phyloP scores from a whole-genome alignment of 257 asterid genomes.

The Jacaranda mimosifolia region DNA sequence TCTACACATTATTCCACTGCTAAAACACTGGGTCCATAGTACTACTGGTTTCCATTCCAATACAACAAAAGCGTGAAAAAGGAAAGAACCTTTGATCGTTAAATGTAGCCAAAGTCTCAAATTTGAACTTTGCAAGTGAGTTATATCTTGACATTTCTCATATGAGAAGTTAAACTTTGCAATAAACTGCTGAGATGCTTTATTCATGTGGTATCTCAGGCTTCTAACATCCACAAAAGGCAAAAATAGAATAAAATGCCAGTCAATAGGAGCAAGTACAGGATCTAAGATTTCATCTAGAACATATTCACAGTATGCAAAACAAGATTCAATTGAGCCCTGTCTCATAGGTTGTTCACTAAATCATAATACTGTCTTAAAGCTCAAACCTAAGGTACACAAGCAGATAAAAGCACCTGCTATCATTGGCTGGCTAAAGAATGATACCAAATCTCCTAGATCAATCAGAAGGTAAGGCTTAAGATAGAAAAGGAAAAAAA shows the following conservation, averaged over 20 bases:
- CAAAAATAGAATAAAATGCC: background rate
- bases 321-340: background rate
- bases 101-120: background rate
- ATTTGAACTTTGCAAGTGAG: background rate
- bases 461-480: background rate
- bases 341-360: conserved; percentile 1
- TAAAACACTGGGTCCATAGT: background rate
- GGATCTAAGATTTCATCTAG: background rate
- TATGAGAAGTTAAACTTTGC: background rate
- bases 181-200: conserved; percentile 1
- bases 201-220: background rate
- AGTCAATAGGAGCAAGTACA: background rate
- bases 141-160: background rate
- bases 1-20: background rate
- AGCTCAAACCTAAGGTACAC: background rate
- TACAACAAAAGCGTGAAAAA: background rate
- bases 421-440: background rate
- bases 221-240: conserved; percentile 13
- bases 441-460: background rate
- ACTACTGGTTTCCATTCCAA: background rate
- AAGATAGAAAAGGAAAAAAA: background rate
- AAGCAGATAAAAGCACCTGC: background rate
- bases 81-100: background rate
- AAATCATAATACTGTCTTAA: background rate
- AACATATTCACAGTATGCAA: background rate